A percentile compares a stretch with the other conserved stretches of the same genome.
Evolutionary conservation across 352 stramenopile genomes (phyloP).

Genomic region (Globisporangium perplexum): DNA sequence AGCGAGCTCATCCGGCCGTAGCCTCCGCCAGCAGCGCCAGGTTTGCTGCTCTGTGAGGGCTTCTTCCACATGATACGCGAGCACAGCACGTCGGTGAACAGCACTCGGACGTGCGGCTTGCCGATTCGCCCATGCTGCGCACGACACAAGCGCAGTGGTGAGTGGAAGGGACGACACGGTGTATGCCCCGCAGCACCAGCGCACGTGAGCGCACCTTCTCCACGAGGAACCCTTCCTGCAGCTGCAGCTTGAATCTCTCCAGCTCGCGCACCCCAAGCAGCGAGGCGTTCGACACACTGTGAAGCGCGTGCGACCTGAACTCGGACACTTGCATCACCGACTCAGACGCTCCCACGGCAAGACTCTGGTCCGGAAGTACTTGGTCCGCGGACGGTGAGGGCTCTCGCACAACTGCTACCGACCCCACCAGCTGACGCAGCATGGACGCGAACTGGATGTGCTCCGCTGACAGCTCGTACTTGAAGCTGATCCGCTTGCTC

Average conservation of each 20-base stretch:
- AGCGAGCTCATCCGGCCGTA: constrained; percentile 6
- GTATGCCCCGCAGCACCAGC: neutral
- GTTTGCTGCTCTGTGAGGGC: constrained; percentile 6
- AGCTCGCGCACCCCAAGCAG: constrained; percentile 11
- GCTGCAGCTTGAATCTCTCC: constrained; percentile 27
- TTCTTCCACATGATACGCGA: constrained; percentile 38
- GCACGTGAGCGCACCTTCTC: constrained; percentile 29
- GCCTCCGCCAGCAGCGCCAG: neutral
- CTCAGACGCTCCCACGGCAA: neutral
- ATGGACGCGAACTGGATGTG: constrained; percentile 5
- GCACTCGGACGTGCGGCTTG: constrained; percentile 31
- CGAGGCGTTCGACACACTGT: constrained; percentile 14
- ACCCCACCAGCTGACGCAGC: neutral
- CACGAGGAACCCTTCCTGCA: constrained; percentile 32
- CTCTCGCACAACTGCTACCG: constrained; percentile 2
- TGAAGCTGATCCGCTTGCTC: constrained; percentile 8
- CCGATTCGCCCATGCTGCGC: constrained; percentile 27
- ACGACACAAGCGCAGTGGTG: neutral
- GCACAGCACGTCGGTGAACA: constrained; percentile 31
- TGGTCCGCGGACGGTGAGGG: neutral
- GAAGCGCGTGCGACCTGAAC: neutral
- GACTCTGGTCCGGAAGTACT: neutral
- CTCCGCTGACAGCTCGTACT: constrained; percentile 9
- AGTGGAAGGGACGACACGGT: neutral
- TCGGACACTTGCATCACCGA: neutral